Conservation (phyloP, 1,284 basidiomycete genomes). For the Takashimella koratensis region DNA sequence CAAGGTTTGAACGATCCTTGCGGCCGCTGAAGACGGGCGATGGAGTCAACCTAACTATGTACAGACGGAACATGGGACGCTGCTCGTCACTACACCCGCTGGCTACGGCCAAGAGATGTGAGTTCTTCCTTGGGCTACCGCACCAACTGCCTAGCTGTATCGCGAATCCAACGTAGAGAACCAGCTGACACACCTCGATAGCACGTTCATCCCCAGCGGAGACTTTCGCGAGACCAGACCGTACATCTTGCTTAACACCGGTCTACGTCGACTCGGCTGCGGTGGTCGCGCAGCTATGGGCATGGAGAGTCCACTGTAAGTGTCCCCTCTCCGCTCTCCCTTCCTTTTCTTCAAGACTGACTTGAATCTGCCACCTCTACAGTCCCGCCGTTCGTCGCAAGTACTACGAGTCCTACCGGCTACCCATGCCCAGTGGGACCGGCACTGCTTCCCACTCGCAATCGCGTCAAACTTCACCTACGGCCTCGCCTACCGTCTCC, state of each 20-base stretch:
- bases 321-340: not conserved
- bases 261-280: constrained; percentile 41
- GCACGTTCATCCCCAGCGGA: constrained; percentile 34
- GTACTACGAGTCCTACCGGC: constrained; percentile 39
- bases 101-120: constrained; percentile 44
- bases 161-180: not conserved
- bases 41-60: too few species aligned
- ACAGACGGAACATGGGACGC: constrained; percentile 38
- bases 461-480: not conserved
- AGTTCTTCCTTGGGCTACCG: too few species aligned
- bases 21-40: not conserved
- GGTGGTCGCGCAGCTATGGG: constrained; percentile 44
- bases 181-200: constrained; percentile 9
- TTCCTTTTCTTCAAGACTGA: not conserved
- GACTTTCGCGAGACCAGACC: constrained; percentile 41
- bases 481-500: not conserved
- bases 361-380: not conserved
- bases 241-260: constrained; percentile 43
- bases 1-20: not conserved
- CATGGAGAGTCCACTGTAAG: constrained; percentile 39
- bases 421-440: constrained; percentile 23
- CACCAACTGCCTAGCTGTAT: too few species aligned
- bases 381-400: constrained; percentile 42
- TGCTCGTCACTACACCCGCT: constrained; percentile 37
- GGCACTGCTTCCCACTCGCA: not conserved